phyloP scores from a whole-genome alignment of 2,329 filamentous ascomycete genomes.

The Stachybotrys chlorohalonatus region DNA sequence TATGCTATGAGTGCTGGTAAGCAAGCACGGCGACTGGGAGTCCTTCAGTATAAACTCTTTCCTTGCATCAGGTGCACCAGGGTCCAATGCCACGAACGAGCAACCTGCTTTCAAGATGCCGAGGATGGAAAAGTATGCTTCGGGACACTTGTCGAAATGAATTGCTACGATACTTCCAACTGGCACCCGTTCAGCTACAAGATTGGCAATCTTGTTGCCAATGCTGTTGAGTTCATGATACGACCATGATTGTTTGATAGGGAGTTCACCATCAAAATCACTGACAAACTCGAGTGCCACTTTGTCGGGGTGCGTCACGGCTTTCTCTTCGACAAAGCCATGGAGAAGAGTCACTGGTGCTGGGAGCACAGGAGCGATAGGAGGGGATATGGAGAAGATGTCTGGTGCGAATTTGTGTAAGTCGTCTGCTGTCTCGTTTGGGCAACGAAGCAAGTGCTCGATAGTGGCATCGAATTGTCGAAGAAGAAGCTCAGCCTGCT shows the following conservation, averaged over 20 bases:
- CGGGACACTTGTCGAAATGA: conserved; percentile 77
- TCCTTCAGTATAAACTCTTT: conserved; percentile 72
- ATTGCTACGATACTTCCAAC: conserved; percentile 61
- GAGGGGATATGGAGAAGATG: conserved; percentile 57
- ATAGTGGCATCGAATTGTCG: conserved; percentile 63
- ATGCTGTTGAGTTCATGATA: conserved; percentile 63
- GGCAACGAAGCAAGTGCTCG: conserved; percentile 43
- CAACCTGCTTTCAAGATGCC: conserved; percentile 77
- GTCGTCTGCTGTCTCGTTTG: conserved; percentile 29
- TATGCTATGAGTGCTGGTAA: conserved; percentile 36
- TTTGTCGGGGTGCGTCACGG: conserved; percentile 44
- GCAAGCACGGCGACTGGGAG: conserved; percentile 53
- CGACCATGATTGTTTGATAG: conserved; percentile 54
- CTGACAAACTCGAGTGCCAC: conserved; percentile 69
- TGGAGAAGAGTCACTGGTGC: conserved; percentile 58
- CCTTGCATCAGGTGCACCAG: conserved; percentile 60
- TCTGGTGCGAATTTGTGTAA: conserved; percentile 20
- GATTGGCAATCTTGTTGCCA: conserved; percentile 62
- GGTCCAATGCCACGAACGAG: conserved; percentile 73
- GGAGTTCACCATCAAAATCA: conserved; percentile 35
- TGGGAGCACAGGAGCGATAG: conserved; percentile 46
- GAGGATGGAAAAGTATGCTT: conserved; percentile 74
- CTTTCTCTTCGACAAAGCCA: conserved; percentile 64
- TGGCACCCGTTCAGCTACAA: conserved; percentile 42
- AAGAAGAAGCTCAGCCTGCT: conserved; percentile 60